A percentile compares a stretch with the other conserved stretches of the same genome.
Evolutionary conservation across 2,329 filamentous ascomycete species (phyloP).

Genomic region (Alternaria sp.): DNA sequence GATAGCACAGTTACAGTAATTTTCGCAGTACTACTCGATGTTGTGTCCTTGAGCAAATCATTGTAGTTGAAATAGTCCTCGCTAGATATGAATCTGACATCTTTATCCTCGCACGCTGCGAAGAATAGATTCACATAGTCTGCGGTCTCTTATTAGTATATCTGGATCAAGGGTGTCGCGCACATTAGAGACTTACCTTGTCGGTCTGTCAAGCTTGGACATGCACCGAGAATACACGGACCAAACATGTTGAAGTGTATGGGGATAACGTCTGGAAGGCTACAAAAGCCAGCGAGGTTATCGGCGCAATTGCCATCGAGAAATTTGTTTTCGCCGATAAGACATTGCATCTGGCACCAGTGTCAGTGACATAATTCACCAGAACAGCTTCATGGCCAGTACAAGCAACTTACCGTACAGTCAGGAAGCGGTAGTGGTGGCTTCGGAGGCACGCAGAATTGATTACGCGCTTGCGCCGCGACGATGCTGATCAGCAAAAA

Average conservation of each 20-base stretch:
- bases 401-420: neutral
- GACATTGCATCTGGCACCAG: neutral
- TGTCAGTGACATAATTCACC: neutral
- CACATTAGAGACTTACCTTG: neutral
- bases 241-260: neutral
- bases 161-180: neutral
- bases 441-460: neutral
- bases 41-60: neutral
- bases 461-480: neutral
- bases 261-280: neutral
- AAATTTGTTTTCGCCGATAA: neutral
- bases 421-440: neutral
- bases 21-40: neutral
- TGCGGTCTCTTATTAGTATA: neutral
- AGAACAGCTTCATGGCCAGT: neutral
- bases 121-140: neutral
- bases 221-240: neutral
- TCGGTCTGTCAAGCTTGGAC: neutral
- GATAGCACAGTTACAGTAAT: neutral
- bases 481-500: neutral
- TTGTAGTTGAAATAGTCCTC: neutral
- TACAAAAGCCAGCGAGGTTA: neutral
- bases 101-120: neutral
- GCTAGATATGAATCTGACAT: neutral
- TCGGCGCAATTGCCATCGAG: neutral